These are phyloP conservation scores for Neonothopanus nambi DNA, from an alignment of 1,284 basidiomycete species.

Conservation along the genomic window DNA sequence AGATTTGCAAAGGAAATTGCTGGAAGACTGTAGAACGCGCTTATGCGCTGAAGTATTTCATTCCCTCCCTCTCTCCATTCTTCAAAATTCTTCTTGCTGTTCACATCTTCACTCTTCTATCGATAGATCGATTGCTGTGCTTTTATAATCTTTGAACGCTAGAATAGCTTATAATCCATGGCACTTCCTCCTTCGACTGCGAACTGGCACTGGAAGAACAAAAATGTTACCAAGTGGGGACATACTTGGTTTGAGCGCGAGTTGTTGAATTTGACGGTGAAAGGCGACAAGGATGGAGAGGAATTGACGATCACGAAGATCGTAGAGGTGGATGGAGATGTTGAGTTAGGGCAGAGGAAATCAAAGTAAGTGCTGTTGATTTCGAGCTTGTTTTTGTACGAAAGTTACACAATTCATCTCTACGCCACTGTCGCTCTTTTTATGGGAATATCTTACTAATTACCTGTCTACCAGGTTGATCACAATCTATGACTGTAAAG, in stretches of 20 bases:
- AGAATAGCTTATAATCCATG: slow-evolving; percentile 24
- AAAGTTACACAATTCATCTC: no score
- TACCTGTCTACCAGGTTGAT: slow-evolving; percentile 64
- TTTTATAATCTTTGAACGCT: neutral
- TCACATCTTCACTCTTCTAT: neutral
- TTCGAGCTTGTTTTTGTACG: neutral
- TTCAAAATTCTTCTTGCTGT: no score
- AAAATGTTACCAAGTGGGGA: slow-evolving; percentile 77
- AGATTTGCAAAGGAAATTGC: neutral
- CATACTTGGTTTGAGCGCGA: slow-evolving; percentile 81
- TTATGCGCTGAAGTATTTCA: neutral
- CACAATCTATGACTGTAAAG: slow-evolving; percentile 92
- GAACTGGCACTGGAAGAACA: slow-evolving; percentile 91
- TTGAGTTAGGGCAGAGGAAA: slow-evolving; percentile 91
- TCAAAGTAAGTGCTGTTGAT: slow-evolving; percentile 70
- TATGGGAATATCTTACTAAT: slow-evolving; percentile 7
- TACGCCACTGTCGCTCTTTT: neutral
- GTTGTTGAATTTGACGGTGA: slow-evolving; percentile 61
- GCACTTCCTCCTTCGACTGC: slow-evolving; percentile 67
- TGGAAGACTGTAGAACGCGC: neutral
- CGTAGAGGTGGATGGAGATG: slow-evolving; percentile 79
- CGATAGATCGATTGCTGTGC: slow-evolving; percentile 1
- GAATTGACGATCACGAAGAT: slow-evolving; percentile 66
- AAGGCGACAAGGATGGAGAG: slow-evolving; percentile 57
- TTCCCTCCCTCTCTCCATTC: neutral